Conservation (phyloP, 2,329 filamentous ascomycete species). For the Aureobasidium mangrovei region DNA sequence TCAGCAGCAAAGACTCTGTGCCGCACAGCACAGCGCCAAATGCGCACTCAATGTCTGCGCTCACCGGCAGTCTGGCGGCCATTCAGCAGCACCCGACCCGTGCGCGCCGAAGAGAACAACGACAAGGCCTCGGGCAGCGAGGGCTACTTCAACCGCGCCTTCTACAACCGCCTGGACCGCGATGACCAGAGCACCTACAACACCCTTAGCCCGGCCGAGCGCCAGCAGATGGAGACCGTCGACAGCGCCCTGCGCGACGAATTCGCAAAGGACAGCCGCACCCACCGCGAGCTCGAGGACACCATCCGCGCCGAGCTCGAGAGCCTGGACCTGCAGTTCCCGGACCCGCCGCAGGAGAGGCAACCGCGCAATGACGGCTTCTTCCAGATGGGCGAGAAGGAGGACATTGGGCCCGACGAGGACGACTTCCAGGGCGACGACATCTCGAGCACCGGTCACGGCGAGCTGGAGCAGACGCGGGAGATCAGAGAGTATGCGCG, state of each 20-base stretch:
- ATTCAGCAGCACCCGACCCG: slow-evolving; percentile 7
- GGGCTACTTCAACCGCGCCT: slow-evolving; percentile 16
- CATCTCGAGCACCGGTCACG: slow-evolving; percentile 73
- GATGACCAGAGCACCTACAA: slow-evolving; percentile 17
- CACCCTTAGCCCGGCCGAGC: slow-evolving; percentile 15
- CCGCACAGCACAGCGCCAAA: slow-evolving; percentile 7
- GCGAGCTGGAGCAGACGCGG: slow-evolving; percentile 77
- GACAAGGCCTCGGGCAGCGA: slow-evolving; percentile 3
- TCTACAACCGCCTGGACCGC: slow-evolving; percentile 16
- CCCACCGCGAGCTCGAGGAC: slow-evolving; percentile 14
- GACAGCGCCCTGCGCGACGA: slow-evolving; percentile 9
- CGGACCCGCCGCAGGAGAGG: slow-evolving; percentile 4
- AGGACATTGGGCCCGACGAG: slow-evolving; percentile 22
- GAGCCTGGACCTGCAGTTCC: slow-evolving; percentile 15
- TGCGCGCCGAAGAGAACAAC: not conserved
- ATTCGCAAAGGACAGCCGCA: slow-evolving; percentile 13
- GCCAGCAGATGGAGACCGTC: slow-evolving; percentile 12
- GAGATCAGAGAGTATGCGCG: slow-evolving; percentile 84
- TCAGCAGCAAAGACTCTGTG: slow-evolving; percentile 8
- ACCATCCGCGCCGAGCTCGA: slow-evolving; percentile 7
- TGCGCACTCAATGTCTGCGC: not conserved
- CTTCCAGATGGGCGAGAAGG: slow-evolving; percentile 21
- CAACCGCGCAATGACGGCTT: slow-evolving; percentile 15
- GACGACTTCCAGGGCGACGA: slow-evolving; percentile 71
- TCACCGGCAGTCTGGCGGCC: not conserved